Evolutionary conservation across 768 basidiomycete genomes (phyloP), one percentile per base, ranked within the genome.

Genomic region (Lactifluus hygrophoroides): DNA sequence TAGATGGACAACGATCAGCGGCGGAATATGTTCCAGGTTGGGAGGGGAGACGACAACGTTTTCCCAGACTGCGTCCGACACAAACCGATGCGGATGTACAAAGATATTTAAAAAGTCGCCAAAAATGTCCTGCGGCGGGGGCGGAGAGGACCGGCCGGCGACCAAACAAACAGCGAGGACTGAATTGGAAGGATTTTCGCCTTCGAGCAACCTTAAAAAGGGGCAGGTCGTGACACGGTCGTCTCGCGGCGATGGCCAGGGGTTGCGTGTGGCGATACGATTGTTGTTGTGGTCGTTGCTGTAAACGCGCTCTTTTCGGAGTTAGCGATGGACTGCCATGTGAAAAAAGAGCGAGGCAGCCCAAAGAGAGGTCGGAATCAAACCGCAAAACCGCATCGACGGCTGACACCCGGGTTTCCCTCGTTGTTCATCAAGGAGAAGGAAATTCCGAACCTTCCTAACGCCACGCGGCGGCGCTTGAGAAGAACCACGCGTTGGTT

Each of bases 171-270:
- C 27, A 34, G 61, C 61, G 58, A 50, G 49, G 60, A 5, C 51
- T 60, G 58, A 60, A 62, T 60, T 54, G 34, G 57, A 62, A 60
- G 54, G 61, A 62, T 62, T 62, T 60, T 62, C 61, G 58, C 61
- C 61, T 60, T 60, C 58, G 61, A 43, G 44, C 61, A 60, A 62
- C 58, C 61, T 62, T 62, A 59, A 60, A 50, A 51, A 49, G 49
- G 38, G 51, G 14, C 21, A 3, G 8, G 35, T 9, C 11, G 10
- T 0, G 11, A 10, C 14, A 35, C n/a, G n/a, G n/a, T 42, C n/a
- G n/a, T n/a, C n/a, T n/a, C n/a, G n/a, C n/a, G n/a, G n/a, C n/a
- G n/a, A n/a, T n/a, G n/a, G n/a, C n/a, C n/a, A n/a, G n/a, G n/a
- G n/a, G n/a, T n/a, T n/a, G n/a, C n/a, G n/a, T n/a, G 56, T 54